phyloP scores from a whole-genome alignment of 192 early-diverging fungal genomes.

The Coemansia guatemalensis region DNA sequence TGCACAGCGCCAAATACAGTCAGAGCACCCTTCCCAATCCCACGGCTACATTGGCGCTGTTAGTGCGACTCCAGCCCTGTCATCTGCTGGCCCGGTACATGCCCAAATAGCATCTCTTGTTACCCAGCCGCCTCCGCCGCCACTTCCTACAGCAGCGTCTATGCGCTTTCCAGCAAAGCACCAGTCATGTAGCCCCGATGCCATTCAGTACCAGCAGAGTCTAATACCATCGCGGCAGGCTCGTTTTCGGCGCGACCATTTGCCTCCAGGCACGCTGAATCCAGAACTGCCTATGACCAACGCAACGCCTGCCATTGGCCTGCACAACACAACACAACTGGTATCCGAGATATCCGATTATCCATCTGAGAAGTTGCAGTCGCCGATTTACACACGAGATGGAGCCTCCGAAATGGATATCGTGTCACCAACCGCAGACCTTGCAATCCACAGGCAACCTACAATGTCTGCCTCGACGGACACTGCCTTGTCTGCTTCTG shows the following conservation, averaged over 20 bases:
- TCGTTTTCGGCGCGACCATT: slow-evolving; percentile 23
- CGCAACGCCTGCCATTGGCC: slow-evolving; percentile 2
- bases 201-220: slow-evolving; percentile 3
- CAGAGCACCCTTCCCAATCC: slow-evolving; percentile 7
- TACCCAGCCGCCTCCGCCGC: slow-evolving; percentile 1
- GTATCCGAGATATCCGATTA: background rate
- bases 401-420: slow-evolving; percentile 3
- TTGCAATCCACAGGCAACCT: slow-evolving; percentile 3
- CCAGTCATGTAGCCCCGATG: slow-evolving; percentile 9
- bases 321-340: no score
- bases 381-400: slow-evolving; percentile 4
- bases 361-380: background rate
- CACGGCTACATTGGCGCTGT: background rate
- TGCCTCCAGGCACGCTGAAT: slow-evolving; percentile 9
- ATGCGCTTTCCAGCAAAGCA: slow-evolving; percentile 1
- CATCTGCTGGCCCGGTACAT: slow-evolving; percentile 1
- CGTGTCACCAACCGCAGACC: slow-evolving; percentile 7
- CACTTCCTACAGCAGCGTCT: background rate
- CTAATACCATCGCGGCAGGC: background rate
- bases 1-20: slow-evolving; percentile 9
- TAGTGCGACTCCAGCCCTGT: background rate
- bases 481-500: slow-evolving; percentile 16
- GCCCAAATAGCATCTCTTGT: background rate
- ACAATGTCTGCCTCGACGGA: slow-evolving; percentile 13
- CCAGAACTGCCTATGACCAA: slow-evolving; percentile 9